A percentile compares a stretch with the other conserved stretches of the same genome.
These are phyloP conservation scores for Termitomyces eurrhizus DNA, from an alignment of 768 basidiomycete genomes.

Conservation along the genomic window DNA sequence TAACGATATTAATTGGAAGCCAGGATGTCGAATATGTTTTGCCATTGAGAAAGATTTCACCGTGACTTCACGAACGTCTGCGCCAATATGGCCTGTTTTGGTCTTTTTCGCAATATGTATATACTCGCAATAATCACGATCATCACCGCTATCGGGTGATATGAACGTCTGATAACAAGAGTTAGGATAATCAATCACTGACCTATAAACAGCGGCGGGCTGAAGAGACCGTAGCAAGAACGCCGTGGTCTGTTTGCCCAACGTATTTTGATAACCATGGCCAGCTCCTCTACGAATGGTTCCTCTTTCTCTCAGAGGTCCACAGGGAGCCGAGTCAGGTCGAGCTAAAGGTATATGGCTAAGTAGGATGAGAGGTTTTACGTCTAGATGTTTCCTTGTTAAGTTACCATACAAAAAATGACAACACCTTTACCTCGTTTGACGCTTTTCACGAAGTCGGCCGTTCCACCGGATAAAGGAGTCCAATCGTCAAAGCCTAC, in stretches of 20 bases:
- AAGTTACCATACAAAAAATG: background rate
- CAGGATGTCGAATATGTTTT: constrained; percentile 67
- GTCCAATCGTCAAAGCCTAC: constrained; percentile 53
- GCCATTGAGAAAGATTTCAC: constrained; percentile 85
- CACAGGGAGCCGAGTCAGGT: constrained; percentile 71
- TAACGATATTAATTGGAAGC: constrained; percentile 80
- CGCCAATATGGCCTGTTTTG: constrained; percentile 18
- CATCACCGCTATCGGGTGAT: constrained; percentile 60
- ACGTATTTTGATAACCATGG: constrained; percentile 75
- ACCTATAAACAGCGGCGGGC: constrained; percentile 74
- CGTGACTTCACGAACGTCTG: constrained; percentile 67
- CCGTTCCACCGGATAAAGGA: constrained; percentile 47
- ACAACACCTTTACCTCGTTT: constrained; percentile 30
- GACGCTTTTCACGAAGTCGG: constrained; percentile 55
- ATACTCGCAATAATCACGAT: constrained; percentile 88
- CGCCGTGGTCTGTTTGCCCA: constrained; percentile 73
- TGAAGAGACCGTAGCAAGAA: constrained; percentile 68
- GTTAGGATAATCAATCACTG: constrained; percentile 13
- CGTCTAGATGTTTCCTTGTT: constrained; percentile 19
- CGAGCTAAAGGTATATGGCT: constrained; percentile 85
- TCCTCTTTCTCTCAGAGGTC: constrained; percentile 69
- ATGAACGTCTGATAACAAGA: background rate
- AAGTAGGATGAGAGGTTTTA: constrained; percentile 61
- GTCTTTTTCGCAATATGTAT: constrained; percentile 36
- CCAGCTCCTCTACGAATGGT: constrained; percentile 75